Evolutionary conservation across 2,329 filamentous ascomycete species (phyloP), one percentile per base, ranked within the genome.

Genomic region (Aspergillus unguis): DNA sequence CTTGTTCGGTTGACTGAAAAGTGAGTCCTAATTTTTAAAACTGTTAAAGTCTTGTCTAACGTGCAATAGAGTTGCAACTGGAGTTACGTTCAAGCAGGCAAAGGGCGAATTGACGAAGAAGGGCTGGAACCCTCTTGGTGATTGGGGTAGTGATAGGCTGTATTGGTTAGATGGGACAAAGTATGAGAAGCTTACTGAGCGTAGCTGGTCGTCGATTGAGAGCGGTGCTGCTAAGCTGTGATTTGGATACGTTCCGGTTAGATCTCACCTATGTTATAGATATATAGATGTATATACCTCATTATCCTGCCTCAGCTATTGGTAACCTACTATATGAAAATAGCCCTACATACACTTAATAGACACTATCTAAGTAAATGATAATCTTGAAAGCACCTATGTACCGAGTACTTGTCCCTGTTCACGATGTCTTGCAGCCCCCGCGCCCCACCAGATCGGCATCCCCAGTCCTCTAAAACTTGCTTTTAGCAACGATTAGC

Each of bases 81-180:
- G 73, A 41, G 76, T 73, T n/a, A 79, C 76, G 4, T 78, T 79
- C 65, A 79, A 79, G 57, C 76, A 79, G 56, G 72, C 73, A 2
- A 78, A 78, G 59, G 69, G 66, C 6, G 73, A 74, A 6, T 56
- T 78, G 27, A 61, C 70, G 27, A 75, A 74, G 57, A 74, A 73
- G 47, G 63, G 65, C 11, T 77, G 75, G 76, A 62, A 69, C 48
- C 68, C 67, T 7, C 61, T 60, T 5, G 57, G 56, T 1, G 65
- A 69, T 29, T 63, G 60, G 32, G 64, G 60, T 1, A 68, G 63
- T 1, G 74, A 77, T 54, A 65, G 63, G 25, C 53, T 78, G 40
- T 78, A 75, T 53, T 78, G 74, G 74, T 57, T 79, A 29, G 71
- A 77, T 47, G 70, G 70, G 2, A 68, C 62, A 23, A 61, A 43